Base-by-base conservation (phyloP, 2,329 filamentous ascomycete genomes). In the Furcasterigmium furcatum region DNA sequence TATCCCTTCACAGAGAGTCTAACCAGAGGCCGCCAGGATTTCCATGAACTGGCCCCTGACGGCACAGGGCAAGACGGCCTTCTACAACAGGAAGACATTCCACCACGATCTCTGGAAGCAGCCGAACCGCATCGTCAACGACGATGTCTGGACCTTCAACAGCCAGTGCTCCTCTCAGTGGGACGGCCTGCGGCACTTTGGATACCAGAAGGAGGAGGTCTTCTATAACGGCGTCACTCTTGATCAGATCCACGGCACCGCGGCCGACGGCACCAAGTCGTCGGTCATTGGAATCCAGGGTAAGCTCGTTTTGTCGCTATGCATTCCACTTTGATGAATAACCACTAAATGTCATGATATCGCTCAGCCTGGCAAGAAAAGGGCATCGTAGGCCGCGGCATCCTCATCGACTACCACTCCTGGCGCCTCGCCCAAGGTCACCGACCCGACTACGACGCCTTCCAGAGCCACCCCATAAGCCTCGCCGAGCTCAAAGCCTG, bases 381-480 rank as follows among this genome's bases (percentile, higher is more conserved):
- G 2, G 73, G 73, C 27, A 67, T 79, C 6, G 71, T 71, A 2
- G 75, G 74, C 3, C 67, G 76, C 1, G 75, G 74, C 16, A 63
- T 79, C 3, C 60, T 80, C 0, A 58, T 79, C 0, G 80, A 83
- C 56, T 82, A 73, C 44, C 70, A 67, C 7, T 56, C 65, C 2
- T 79, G 69, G 64, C 68, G 70, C 10, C 58, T 68, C 19, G 54
- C 52, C 2, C 60, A 70, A 14, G 59, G 59, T 9, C 53, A 22
- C 7, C n/a, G n/a, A n/a, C n/a, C n/a, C n/a, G 14, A 38, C 5
- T 52, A 50, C 38, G 49, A 52, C 38, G 41, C 49, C n/a, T 52
- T 52, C 39, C 45, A 41, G 18, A 44, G 29, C 40, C 43, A 47
- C 30, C 36, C 43, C 18, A 48, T 52, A 9, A 42, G 47, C 13